phyloP scores from a whole-genome alignment of 2,329 filamentous ascomycete species.

The Calcarisporium arbuscula region DNA sequence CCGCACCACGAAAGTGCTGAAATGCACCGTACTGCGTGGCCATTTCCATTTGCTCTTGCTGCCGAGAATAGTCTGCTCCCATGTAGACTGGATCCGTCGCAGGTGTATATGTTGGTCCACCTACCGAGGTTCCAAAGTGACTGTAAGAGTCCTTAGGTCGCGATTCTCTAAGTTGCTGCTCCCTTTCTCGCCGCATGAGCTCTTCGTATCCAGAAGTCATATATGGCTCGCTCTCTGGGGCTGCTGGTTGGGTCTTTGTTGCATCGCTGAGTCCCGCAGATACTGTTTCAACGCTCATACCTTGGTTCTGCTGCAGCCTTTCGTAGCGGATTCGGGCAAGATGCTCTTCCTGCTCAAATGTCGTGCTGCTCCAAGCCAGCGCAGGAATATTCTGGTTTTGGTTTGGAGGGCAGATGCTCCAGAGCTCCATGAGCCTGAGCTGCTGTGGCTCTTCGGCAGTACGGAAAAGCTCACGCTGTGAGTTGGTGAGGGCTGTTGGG shows the following conservation, averaged over 20 bases:
- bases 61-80: conserved; percentile 35
- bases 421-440: conserved; percentile 71
- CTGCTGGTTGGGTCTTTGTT: conserved; percentile 38
- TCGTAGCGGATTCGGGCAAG: conserved; percentile 56
- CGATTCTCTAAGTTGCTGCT: conserved; percentile 30
- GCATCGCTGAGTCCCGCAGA: conserved; percentile 46
- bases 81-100: conserved; percentile 67
- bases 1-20: conserved; percentile 38
- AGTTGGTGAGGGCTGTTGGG: conserved; percentile 59
- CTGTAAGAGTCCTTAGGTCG: conserved; percentile 35
- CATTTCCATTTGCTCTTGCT: conserved; percentile 51
- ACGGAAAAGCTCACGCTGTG: conserved; percentile 73
- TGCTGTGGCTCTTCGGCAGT: conserved; percentile 68
- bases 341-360: conserved; percentile 50
- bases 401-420: conserved; percentile 71
- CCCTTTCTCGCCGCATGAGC: conserved; percentile 58
- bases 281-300: conserved; percentile 50
- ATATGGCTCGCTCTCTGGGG: conserved; percentile 65
- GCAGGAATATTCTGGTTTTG: conserved; percentile 47
- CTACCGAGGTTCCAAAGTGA: conserved; percentile 35
- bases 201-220: conserved; percentile 77
- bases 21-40: conserved; percentile 63
- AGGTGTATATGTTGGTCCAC: conserved; percentile 39
- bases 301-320: conserved; percentile 34
- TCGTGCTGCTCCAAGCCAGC: conserved; percentile 47